Percentiles rank a stretch among this genome's conserved stretches.
These are phyloP conservation scores for Calonectria montana DNA, from an alignment of 2,329 filamentous ascomycete genomes.

Conservation along the genomic window DNA sequence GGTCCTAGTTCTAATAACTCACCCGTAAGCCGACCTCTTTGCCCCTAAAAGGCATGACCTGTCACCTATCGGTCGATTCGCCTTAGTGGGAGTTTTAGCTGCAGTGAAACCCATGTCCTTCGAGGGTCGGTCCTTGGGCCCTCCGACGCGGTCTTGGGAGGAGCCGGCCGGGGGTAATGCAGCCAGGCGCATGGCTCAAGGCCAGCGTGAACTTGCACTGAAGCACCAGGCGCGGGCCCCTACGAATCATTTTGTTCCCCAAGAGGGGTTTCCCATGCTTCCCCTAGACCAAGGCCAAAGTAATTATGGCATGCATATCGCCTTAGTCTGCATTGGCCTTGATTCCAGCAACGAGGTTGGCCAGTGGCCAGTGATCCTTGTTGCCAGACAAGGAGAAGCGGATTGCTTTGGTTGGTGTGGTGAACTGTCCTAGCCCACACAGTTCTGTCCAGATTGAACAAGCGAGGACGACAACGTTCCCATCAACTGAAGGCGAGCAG, in stretches of 20 bases:
- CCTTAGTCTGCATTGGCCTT: conserved; percentile 24
- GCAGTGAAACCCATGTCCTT: conserved; percentile 18
- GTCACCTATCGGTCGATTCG: conserved; percentile 33
- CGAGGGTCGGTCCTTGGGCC: conserved; percentile 11
- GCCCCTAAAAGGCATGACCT: conserved; percentile 28
- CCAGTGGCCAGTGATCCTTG: conserved; percentile 7
- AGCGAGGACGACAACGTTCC: conserved; percentile 1
- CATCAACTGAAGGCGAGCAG: conserved; percentile 8
- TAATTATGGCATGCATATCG: conserved; percentile 28
- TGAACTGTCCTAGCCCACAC: conserved; percentile 15
- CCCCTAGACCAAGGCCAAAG: conserved; percentile 19
- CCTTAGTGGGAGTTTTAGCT: conserved; percentile 37
- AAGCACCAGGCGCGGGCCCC: not conserved
- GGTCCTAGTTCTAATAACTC: not conserved
- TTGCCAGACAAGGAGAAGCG: conserved; percentile 7
- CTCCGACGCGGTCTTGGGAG: conserved; percentile 10
- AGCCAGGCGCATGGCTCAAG: conserved; percentile 15
- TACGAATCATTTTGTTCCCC: conserved; percentile 18
- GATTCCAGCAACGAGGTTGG: conserved; percentile 18
- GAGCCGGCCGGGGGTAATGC: conserved; percentile 16
- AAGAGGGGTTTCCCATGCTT: conserved; percentile 22
- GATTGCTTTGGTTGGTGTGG: conserved; percentile 13
- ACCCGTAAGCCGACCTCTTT: not conserved
- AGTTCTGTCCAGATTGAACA: conserved; percentile 6
- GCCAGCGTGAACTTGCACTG: conserved; percentile 22